Percentiles rank a stretch among this genome's conserved stretches.
Evolutionary conservation across 306 rosid genomes (phyloP).

Genomic region (Abrus precatorius): DNA sequence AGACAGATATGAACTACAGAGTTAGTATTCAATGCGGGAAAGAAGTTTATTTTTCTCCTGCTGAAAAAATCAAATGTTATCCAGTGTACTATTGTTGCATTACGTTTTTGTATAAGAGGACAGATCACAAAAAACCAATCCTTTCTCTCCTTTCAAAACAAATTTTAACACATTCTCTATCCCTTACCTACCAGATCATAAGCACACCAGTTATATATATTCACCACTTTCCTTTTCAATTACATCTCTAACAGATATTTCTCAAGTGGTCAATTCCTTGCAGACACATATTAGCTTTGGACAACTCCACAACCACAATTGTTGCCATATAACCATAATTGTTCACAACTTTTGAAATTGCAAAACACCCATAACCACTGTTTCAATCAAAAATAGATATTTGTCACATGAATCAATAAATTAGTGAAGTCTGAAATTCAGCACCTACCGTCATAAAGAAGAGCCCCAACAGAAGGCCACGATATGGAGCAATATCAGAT

Average conservation of each 20-base stretch:
- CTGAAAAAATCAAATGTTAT: conserved; percentile 28
- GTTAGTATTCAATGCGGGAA: background rate
- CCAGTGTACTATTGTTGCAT: conserved; percentile 1
- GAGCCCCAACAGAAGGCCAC: conserved; percentile 97
- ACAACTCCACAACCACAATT: conserved; percentile 8
- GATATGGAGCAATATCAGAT: conserved; percentile 99
- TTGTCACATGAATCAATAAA: conserved; percentile 31
- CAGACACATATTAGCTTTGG: background rate
- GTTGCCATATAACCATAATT: background rate
- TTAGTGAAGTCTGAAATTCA: conserved; percentile 41
- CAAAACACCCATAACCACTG: background rate
- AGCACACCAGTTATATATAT: conserved; percentile 2
- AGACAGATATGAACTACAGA: background rate
- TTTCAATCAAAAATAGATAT: conserved; percentile 3
- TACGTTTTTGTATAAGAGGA: background rate
- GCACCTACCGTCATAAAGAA: conserved; percentile 97
- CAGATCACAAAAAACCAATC: background rate
- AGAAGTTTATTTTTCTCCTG: background rate
- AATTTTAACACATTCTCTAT: conserved; percentile 17
- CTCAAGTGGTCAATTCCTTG: conserved; percentile 24
- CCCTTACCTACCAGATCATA: conserved; percentile 10
- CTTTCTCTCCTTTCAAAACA: background rate
- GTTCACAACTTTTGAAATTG: conserved; percentile 15
- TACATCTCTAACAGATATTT: conserved; percentile 15
- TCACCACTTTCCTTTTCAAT: conserved; percentile 29